Percentiles rank a stretch among this genome's conserved stretches.
Conservation (phyloP, 306 rosid species). For the Fagus sylvatica region DNA sequence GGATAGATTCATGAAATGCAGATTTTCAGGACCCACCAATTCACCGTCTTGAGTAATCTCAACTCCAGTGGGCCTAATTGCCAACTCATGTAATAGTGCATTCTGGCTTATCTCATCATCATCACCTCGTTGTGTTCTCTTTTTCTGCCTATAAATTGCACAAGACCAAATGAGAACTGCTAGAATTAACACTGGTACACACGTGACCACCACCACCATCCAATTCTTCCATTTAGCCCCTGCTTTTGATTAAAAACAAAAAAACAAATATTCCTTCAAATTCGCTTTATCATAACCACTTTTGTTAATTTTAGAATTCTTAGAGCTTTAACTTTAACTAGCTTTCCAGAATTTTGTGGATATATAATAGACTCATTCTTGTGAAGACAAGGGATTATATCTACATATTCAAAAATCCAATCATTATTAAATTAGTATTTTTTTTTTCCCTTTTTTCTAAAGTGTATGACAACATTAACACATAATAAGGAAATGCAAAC, state of each 20-base stretch:
- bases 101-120: slow-evolving; percentile 34
- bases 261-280: background rate
- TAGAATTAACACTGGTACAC: slow-evolving; percentile 27
- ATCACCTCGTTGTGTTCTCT: slow-evolving; percentile 26
- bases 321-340: no score
- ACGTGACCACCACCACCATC: slow-evolving; percentile 39
- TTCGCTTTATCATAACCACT: no score
- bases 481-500: no score
- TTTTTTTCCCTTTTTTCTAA: no score
- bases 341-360: no score
- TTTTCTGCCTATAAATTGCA: slow-evolving; percentile 10
- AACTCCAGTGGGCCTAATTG: slow-evolving; percentile 23
- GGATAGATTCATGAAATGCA: slow-evolving; percentile 38
- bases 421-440: no score
- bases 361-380: no score
- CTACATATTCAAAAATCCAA: no score
- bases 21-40: slow-evolving; percentile 45
- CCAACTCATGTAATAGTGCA: slow-evolving; percentile 31
- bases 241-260: background rate
- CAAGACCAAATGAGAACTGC: slow-evolving; percentile 23
- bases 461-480: no score
- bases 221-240: slow-evolving; percentile 44
- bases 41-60: slow-evolving; percentile 51
- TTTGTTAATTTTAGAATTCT: no score
- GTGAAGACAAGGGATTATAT: no score